A percentile compares a stretch with the other conserved stretches of the same genome.
These are phyloP conservation scores for Termitomyces sp. DNA, from an alignment of 768 basidiomycete genomes.

Conservation along the genomic window DNA sequence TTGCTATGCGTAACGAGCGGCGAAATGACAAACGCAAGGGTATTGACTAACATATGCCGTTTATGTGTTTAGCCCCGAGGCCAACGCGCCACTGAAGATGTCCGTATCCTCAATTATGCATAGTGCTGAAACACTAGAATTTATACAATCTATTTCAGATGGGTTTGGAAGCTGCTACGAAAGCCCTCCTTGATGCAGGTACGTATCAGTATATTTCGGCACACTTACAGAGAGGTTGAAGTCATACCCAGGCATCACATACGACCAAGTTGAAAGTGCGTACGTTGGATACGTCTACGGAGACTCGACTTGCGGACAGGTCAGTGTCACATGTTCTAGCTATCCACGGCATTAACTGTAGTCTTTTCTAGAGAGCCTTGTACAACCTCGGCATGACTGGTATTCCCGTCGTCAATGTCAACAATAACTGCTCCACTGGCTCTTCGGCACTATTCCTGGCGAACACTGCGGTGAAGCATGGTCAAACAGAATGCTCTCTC, in stretches of 20 bases:
- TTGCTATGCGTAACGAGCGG: slow-evolving; percentile 79
- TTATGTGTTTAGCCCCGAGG: slow-evolving; percentile 50
- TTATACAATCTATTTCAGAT: slow-evolving; percentile 39
- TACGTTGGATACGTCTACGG: slow-evolving; percentile 78
- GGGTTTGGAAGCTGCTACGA: slow-evolving; percentile 84
- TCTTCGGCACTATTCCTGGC: slow-evolving; percentile 74
- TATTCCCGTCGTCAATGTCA: slow-evolving; percentile 83
- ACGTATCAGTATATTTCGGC: slow-evolving; percentile 7
- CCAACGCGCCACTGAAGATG: slow-evolving; percentile 65
- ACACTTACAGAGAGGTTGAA: neutral
- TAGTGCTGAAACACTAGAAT: neutral
- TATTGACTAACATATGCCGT: slow-evolving; percentile 9
- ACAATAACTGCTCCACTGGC: slow-evolving; percentile 85
- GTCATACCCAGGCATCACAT: slow-evolving; percentile 59
- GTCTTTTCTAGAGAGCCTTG: slow-evolving; percentile 51
- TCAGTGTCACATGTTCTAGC: slow-evolving; percentile 18
- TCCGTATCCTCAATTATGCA: slow-evolving; percentile 24
- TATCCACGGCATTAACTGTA: neutral
- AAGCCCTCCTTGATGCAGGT: slow-evolving; percentile 84
- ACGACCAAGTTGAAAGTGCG: slow-evolving; percentile 69
- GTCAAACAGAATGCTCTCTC: slow-evolving; percentile 66
- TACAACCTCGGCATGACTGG: slow-evolving; percentile 81
- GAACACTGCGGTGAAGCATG: slow-evolving; percentile 64
- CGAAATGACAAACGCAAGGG: slow-evolving; percentile 64
- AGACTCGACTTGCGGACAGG: slow-evolving; percentile 75